Percentiles rank a stretch among this genome's conserved stretches.
Evolutionary conservation across 352 stramenopile species (phyloP).

Genomic region (Plasmopara halstedii): DNA sequence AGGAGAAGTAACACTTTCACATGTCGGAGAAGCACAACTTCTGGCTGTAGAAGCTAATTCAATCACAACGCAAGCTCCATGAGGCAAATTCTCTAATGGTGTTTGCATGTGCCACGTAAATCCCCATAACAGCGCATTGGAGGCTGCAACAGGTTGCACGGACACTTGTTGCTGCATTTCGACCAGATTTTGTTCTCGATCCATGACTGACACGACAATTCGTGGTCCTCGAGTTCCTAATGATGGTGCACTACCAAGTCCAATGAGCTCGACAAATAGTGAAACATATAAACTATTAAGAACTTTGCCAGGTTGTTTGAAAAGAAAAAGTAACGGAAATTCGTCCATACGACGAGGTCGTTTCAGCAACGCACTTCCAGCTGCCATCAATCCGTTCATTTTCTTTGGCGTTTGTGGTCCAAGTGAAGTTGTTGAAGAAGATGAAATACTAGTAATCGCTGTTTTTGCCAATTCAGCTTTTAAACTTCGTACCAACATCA

Average conservation of each 20-base stretch:
- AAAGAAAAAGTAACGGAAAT: slow-evolving; percentile 51
- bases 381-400: slow-evolving; percentile 7
- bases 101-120: slow-evolving; percentile 93
- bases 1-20: slow-evolving; percentile 10
- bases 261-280: slow-evolving; percentile 70
- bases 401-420: slow-evolving; percentile 1
- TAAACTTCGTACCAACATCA: slow-evolving; percentile 40
- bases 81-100: slow-evolving; percentile 84
- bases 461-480: slow-evolving; percentile 49
- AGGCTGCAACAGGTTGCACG: slow-evolving; percentile 46
- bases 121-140: slow-evolving; percentile 64
- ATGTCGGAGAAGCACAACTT: slow-evolving; percentile 36
- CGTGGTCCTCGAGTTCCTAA: slow-evolving; percentile 41
- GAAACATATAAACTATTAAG: slow-evolving; percentile 78
- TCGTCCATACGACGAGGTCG: slow-evolving; percentile 21
- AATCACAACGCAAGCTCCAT: slow-evolving; percentile 62
- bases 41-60: slow-evolving; percentile 57
- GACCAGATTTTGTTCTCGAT: slow-evolving; percentile 53
- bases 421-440: slow-evolving; percentile 15
- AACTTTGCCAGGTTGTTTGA: slow-evolving; percentile 65
- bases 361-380: slow-evolving; percentile 14
- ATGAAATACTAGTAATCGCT: slow-evolving; percentile 54
- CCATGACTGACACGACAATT: slow-evolving; percentile 64
- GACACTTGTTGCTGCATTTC: slow-evolving; percentile 77
- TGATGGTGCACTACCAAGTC: slow-evolving; percentile 40